Evolutionary conservation across 208 protist species (phyloP).

Genomic region (Trypanosoma grayi): DNA sequence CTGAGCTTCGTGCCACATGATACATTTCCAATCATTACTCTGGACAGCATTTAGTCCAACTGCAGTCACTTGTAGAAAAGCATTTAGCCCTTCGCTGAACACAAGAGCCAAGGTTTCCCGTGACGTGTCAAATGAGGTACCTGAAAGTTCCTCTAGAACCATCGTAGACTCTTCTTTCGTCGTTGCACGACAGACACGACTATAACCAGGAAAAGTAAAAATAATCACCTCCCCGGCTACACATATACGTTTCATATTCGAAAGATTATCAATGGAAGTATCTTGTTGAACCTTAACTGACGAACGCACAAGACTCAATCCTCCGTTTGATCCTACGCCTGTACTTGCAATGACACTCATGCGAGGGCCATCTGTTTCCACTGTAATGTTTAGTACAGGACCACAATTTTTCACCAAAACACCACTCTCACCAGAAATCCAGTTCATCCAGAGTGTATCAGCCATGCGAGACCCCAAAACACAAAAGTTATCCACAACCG

Average conservation of each 20-base stretch:
- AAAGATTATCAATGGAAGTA: slow-evolving; percentile 17
- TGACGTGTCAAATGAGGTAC: slow-evolving; percentile 18
- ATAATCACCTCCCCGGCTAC: slow-evolving; percentile 28
- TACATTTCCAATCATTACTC: slow-evolving; percentile 5
- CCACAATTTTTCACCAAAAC: slow-evolving; percentile 63
- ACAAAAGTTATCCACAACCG: slow-evolving; percentile 26
- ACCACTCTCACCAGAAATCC: slow-evolving; percentile 28
- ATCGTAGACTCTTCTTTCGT: background rate
- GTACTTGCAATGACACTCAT: slow-evolving; percentile 68
- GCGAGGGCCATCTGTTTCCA: slow-evolving; percentile 36
- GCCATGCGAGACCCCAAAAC: slow-evolving; percentile 60
- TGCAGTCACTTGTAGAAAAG: slow-evolving; percentile 24
- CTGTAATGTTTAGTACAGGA: slow-evolving; percentile 67
- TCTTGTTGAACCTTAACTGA: slow-evolving; percentile 45
- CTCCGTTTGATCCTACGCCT: slow-evolving; percentile 55
- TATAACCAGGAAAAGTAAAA: slow-evolving; percentile 31
- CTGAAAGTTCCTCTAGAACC: slow-evolving; percentile 14
- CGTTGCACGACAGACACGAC: slow-evolving; percentile 19
- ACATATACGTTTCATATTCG: slow-evolving; percentile 24
- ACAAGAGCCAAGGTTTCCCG: slow-evolving; percentile 21
- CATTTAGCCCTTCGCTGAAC: background rate
- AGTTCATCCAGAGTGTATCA: slow-evolving; percentile 47
- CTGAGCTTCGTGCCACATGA: background rate
- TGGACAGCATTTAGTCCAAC: slow-evolving; percentile 13
- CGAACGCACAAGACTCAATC: slow-evolving; percentile 65